Base-by-base conservation (phyloP, 495 filamentous ascomycete species). In the Pyrenula aspistea region DNA sequence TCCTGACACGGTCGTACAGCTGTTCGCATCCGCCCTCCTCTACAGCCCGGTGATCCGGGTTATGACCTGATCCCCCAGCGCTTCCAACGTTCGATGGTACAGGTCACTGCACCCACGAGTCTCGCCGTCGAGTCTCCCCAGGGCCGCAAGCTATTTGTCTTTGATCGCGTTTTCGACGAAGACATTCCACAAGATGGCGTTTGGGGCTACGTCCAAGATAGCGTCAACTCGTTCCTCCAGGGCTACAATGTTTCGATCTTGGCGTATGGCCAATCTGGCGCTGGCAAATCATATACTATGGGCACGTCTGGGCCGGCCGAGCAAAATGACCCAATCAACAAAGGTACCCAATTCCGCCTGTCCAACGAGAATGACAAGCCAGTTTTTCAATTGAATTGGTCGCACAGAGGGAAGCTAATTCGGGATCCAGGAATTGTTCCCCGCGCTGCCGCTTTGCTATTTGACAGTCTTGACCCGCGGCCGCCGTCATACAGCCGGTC, bases 281-380 rank as follows among this genome's bases (percentile, higher is more conserved):
- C 93, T n/a, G 93, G 93, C 63, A 99, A 99, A 72, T 99, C 93
- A 1, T 97, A 96, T 67, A 99, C 93, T 0, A 99, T 99, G 93
- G 93, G 93, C 48, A 99, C 93, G 1, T 87, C 93, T 2, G 89
- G 91, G 2, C 91, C 94, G 8, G 71, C 66, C 20, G 92, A 96
- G 64, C 88, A 96, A 64, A 77, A 74, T n/a, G 75, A 91, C 63
- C 55, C 77, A 51, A 78, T 85, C 12, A 71, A 82, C 0, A 95
- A 91, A 88, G 92, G 91, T 95, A 76, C 57, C 65, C 21, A 1
- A 11, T 20, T 50, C 21, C 12, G 51, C 36, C 42, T 31, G 22
- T 10, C 55, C 42, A 20, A 15, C 36, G 22, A 22, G 11, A 20
- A 24, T 24, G 49, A 19, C 24, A 21, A n/a, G 25, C 51, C 12